Evolutionary conservation across 495 filamentous ascomycete species (phyloP).

Genomic region (Xylaria scruposa): DNA sequence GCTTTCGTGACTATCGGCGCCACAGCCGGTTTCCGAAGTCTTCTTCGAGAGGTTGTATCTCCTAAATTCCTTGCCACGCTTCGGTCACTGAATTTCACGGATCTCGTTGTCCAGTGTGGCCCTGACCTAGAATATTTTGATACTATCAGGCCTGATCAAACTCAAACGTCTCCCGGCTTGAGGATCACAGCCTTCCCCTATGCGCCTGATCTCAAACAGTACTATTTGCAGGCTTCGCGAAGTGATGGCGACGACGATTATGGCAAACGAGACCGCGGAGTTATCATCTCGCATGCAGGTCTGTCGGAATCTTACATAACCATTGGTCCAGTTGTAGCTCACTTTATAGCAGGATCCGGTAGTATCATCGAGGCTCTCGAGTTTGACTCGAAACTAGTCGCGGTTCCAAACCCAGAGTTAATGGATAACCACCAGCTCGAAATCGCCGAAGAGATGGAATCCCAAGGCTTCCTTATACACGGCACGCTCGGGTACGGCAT

Average conservation of each 20-base stretch:
- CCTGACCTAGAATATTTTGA: slow-evolving; percentile 50
- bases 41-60: slow-evolving; percentile 70
- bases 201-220: slow-evolving; percentile 24
- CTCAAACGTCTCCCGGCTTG: slow-evolving; percentile 17
- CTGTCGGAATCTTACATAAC: slow-evolving; percentile 35
- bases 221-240: slow-evolving; percentile 21
- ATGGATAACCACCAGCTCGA: slow-evolving; percentile 94
- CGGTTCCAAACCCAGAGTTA: slow-evolving; percentile 83
- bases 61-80: slow-evolving; percentile 66
- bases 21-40: slow-evolving; percentile 78
- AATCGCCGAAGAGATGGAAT: slow-evolving; percentile 74
- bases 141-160: slow-evolving; percentile 24
- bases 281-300: slow-evolving; percentile 94
- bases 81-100: slow-evolving; percentile 60
- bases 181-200: slow-evolving; percentile 34
- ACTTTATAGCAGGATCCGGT: slow-evolving; percentile 70
- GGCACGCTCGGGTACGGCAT: slow-evolving; percentile 66
- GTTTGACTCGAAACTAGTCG: slow-evolving; percentile 69
- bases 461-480: slow-evolving; percentile 71
- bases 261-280: slow-evolving; percentile 43
- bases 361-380: slow-evolving; percentile 85
- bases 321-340: slow-evolving; percentile 4
- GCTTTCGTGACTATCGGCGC: slow-evolving; percentile 88
- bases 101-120: slow-evolving; percentile 80
- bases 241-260: slow-evolving; percentile 21